A percentile compares a stretch with the other conserved stretches of the same genome.
These are phyloP conservation scores for Calamus simplicifolius DNA, from an alignment of 176 grass and related monocot species.

Conservation along the genomic window DNA sequence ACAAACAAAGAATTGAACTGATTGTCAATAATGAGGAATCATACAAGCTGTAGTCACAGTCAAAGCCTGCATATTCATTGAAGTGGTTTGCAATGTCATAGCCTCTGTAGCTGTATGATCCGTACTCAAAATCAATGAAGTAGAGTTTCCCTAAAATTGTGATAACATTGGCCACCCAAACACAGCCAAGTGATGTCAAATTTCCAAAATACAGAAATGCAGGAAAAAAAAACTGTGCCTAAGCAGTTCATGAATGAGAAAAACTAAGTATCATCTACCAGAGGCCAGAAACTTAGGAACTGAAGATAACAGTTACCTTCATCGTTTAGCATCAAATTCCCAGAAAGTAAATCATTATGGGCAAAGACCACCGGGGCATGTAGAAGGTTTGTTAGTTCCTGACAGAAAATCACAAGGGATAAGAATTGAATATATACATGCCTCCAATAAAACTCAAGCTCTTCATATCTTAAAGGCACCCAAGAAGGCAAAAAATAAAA, in stretches of 20 bases:
- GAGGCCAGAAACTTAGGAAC: not conserved
- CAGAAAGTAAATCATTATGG: slow-evolving; percentile 98
- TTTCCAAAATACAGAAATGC: not conserved
- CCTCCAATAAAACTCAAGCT: too few species aligned
- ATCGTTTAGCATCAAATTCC: slow-evolving; percentile 96
- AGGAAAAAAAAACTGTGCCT: too few species aligned
- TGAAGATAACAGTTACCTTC: slow-evolving; percentile 35
- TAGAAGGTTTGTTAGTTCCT: slow-evolving; percentile 69
- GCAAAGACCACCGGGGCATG: slow-evolving; percentile 63
- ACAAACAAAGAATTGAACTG: too few species aligned
- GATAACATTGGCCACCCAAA: slow-evolving; percentile 7
- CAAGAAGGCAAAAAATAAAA: too few species aligned
- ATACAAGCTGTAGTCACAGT: slow-evolving; percentile 87
- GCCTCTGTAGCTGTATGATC: slow-evolving; percentile 95
- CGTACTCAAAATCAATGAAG: slow-evolving; percentile 99
- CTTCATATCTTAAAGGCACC: too few species aligned
- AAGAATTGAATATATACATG: not conserved
- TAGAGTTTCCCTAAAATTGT: slow-evolving; percentile 72
- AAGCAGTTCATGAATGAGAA: too few species aligned
- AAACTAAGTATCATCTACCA: not conserved
- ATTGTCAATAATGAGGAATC: slow-evolving; percentile 9
- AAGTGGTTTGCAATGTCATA: slow-evolving; percentile 97
- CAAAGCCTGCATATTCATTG: slow-evolving; percentile 92
- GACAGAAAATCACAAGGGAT: slow-evolving; percentile 19
- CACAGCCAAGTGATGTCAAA: slow-evolving; percentile 12